phyloP scores from a whole-genome alignment of 306 rosid genomes.

The Cajanus cajan region DNA sequence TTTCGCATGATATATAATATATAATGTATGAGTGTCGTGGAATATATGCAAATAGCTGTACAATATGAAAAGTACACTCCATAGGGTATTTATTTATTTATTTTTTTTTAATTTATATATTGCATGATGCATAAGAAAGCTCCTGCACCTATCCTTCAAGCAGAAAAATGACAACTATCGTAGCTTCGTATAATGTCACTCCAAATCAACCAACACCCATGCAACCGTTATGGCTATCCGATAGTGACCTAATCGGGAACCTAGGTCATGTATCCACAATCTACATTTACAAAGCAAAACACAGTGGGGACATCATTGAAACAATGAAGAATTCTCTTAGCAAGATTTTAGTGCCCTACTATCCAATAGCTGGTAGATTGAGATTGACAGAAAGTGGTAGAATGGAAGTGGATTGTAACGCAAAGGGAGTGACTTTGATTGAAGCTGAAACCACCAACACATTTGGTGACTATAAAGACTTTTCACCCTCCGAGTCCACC shows the following conservation, averaged over 20 bases:
- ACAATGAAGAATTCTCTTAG: not conserved
- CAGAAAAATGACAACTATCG: no score
- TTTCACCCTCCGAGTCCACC: slow-evolving; percentile 10
- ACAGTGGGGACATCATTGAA: not conserved
- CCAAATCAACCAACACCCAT: no score
- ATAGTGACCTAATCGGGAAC: not conserved
- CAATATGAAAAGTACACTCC: no score
- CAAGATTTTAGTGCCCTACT: slow-evolving; percentile 19
- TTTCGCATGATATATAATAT: no score
- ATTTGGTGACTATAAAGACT: slow-evolving; percentile 20
- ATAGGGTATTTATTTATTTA: no score
- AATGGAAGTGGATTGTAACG: not conserved
- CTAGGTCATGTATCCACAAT: not conserved
- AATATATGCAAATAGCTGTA: no score
- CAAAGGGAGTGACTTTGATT: not conserved
- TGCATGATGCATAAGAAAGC: no score
- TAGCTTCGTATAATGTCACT: no score
- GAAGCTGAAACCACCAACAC: slow-evolving; percentile 12
- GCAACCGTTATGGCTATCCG: not conserved
- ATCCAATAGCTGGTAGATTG: slow-evolving; percentile 31
- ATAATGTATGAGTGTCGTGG: no score
- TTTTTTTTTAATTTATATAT: no score
- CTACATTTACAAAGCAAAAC: slow-evolving; percentile 18
- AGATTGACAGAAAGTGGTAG: not conserved
- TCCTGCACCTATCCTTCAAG: no score